Evolutionary conservation across 805 yeast genomes (phyloP).

Genomic region (Nakazawaea wyomingensis): DNA sequence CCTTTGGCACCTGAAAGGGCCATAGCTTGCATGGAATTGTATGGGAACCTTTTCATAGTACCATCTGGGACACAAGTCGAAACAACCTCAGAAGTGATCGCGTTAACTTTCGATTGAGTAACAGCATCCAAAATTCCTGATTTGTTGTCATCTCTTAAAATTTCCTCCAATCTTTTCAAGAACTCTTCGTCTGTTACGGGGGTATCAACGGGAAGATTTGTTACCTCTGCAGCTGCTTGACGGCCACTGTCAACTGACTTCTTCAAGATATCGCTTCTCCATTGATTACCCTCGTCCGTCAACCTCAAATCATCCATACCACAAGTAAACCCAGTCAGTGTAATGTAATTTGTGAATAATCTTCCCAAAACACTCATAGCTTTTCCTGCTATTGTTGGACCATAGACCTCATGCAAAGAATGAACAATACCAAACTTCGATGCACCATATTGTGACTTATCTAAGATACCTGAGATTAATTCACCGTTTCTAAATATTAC

Average conservation of each 20-base stretch:
- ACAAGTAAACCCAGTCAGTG: conserved; percentile 92
- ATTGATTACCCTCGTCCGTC: conserved; percentile 82
- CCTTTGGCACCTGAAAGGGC: conserved; percentile 99
- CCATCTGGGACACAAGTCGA: conserved; percentile 93
- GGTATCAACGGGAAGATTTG: conserved; percentile 61
- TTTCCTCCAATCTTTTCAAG: conserved; percentile 85
- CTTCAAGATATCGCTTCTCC: conserved; percentile 80
- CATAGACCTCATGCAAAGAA: conserved; percentile 93
- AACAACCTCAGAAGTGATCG: conserved; percentile 92
- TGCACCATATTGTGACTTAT: conserved; percentile 98
- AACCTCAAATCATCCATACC: conserved; percentile 99
- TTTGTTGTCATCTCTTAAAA: conserved; percentile 87
- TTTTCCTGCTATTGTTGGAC: conserved; percentile 85
- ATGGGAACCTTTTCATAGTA: conserved; percentile 91
- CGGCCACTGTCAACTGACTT: conserved; percentile 81
- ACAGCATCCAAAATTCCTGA: conserved; percentile 93
- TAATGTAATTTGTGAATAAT: conserved; percentile 88
- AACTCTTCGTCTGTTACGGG: conserved; percentile 61
- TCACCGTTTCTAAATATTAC: conserved; percentile 87
- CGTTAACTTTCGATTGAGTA: conserved; percentile 86
- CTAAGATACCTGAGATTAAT: conserved; percentile 85
- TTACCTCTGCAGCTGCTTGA: conserved; percentile 90
- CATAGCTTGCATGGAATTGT: conserved; percentile 98
- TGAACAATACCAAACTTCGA: conserved; percentile 95
- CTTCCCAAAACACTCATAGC: conserved; percentile 90